These are phyloP conservation scores for Cyclotella cryptica DNA, from an alignment of 108 stramenopile species.

Conservation along the genomic window DNA sequence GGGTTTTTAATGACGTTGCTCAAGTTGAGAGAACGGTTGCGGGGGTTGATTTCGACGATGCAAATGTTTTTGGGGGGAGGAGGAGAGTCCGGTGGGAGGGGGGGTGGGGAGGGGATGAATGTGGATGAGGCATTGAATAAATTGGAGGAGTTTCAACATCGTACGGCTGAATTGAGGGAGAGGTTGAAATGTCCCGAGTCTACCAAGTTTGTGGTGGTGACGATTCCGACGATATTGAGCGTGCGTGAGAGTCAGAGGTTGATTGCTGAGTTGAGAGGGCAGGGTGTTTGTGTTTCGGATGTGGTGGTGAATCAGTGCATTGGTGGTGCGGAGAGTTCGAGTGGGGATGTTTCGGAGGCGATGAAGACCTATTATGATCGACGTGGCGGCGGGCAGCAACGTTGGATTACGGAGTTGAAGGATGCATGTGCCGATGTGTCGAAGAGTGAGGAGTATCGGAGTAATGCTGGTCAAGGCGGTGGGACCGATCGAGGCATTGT, in stretches of 20 bases:
- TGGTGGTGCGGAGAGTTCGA: slow-evolving; percentile 25
- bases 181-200: slow-evolving; percentile 54
- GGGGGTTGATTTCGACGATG: slow-evolving; percentile 72
- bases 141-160: slow-evolving; percentile 75
- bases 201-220: slow-evolving; percentile 90
- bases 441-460: slow-evolving; percentile 62
- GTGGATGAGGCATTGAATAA: slow-evolving; percentile 75
- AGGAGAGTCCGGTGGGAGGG: slow-evolving; percentile 20
- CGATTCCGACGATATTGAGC: slow-evolving; percentile 90
- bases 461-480: slow-evolving; percentile 54
- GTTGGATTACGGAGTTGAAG: slow-evolving; percentile 76
- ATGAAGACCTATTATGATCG: slow-evolving; percentile 77
- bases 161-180: slow-evolving; percentile 58
- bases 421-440: slow-evolving; percentile 73
- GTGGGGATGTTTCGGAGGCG: slow-evolving; percentile 49
- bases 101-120: slow-evolving; percentile 30
- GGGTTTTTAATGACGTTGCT: slow-evolving; percentile 83
- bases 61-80: slow-evolving; percentile 81
- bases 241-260: slow-evolving; percentile 84
- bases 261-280: slow-evolving; percentile 65
- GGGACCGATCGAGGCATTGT: slow-evolving; percentile 49
- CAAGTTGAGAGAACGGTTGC: slow-evolving; percentile 72
- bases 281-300: slow-evolving; percentile 77
- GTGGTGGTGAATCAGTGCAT: slow-evolving; percentile 90
- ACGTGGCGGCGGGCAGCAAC: slow-evolving; percentile 69